A percentile compares a stretch with the other conserved stretches of the same genome.
phyloP scores from a whole-genome alignment of 2,329 filamentous ascomycete species.

The Rosellinia necatrix region DNA sequence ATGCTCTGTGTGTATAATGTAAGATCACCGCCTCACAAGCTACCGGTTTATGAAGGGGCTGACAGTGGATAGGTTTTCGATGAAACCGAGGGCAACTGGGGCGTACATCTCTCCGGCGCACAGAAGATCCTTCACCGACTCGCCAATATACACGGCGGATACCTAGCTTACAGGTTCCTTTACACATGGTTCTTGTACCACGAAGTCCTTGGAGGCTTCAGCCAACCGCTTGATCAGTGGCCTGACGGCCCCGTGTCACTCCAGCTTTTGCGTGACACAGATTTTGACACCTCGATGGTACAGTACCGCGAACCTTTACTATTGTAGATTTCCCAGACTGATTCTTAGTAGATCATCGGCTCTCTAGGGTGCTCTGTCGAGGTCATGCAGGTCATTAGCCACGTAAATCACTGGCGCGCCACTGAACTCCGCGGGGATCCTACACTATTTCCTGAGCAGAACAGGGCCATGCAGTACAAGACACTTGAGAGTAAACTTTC shows the following conservation, averaged over 20 bases:
- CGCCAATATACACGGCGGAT: conserved; percentile 35
- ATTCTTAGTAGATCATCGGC: conserved; percentile 48
- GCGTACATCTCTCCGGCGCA: conserved; percentile 50
- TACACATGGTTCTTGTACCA: conserved; percentile 55
- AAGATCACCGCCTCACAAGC: conserved; percentile 26
- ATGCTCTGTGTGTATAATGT: conserved; percentile 57
- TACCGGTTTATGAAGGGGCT: not conserved
- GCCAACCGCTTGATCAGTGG: conserved; percentile 41
- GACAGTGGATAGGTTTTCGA: conserved; percentile 49
- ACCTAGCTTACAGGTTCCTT: conserved; percentile 45
- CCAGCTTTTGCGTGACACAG: conserved; percentile 37
- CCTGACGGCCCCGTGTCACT: conserved; percentile 36
- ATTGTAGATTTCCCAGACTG: conserved; percentile 6
- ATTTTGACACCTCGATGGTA: conserved; percentile 42
- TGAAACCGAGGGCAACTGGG: conserved; percentile 52
- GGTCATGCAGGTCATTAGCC: conserved; percentile 50
- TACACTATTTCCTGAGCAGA: conserved; percentile 34
- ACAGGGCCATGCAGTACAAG: conserved; percentile 38
- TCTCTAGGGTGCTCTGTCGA: conserved; percentile 53
- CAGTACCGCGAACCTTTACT: not conserved
- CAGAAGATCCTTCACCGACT: conserved; percentile 43
- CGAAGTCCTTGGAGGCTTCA: conserved; percentile 51
- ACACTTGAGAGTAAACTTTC: conserved; percentile 35
- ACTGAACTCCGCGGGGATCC: conserved; percentile 38
- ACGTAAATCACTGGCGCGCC: conserved; percentile 45